Percentiles rank a stretch among this genome's conserved stretches.
Conservation (phyloP, 148 eudicot genomes). For the Camellia lanceoleosa region DNA sequence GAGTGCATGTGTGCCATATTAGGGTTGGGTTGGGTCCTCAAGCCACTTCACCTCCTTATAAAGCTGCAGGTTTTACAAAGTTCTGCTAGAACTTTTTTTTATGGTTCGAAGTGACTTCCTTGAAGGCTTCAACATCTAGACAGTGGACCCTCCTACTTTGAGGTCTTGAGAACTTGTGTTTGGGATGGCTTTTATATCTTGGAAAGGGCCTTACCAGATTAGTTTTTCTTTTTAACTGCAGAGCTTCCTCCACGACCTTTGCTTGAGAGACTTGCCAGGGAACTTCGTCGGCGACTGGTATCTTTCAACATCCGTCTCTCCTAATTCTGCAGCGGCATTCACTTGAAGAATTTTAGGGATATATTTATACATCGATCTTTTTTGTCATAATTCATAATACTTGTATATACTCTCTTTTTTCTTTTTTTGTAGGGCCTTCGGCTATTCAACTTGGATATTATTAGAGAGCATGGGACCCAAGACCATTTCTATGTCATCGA, state of each 20-base stretch:
- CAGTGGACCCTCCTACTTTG: background rate
- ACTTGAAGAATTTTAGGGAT: background rate
- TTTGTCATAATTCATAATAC: background rate
- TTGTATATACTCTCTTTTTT: background rate
- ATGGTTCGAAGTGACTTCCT: constrained; percentile 4
- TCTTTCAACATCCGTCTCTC: background rate
- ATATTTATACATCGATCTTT: background rate
- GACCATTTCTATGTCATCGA: constrained; percentile 79
- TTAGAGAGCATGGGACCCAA: constrained; percentile 75
- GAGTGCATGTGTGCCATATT: background rate
- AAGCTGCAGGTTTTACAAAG: constrained; percentile 5
- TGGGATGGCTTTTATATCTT: background rate
- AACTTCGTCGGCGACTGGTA: constrained; percentile 85
- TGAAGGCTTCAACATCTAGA: constrained; percentile 7
- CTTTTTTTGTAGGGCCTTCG: constrained; percentile 63
- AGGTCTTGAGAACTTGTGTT: constrained; percentile 14
- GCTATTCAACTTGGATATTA: constrained; percentile 86
- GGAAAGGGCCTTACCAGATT: background rate
- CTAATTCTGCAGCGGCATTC: background rate
- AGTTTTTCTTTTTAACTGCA: constrained; percentile 32
- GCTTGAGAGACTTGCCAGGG: constrained; percentile 77
- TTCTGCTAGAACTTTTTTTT: background rate
- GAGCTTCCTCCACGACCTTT: constrained; percentile 90
- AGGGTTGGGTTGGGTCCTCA: constrained; percentile 8
- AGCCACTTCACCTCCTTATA: background rate